Percentiles rank a stretch among this genome's conserved stretches.
Conservation (phyloP, 306 rosid genomes). For the Sindora glabra region DNA sequence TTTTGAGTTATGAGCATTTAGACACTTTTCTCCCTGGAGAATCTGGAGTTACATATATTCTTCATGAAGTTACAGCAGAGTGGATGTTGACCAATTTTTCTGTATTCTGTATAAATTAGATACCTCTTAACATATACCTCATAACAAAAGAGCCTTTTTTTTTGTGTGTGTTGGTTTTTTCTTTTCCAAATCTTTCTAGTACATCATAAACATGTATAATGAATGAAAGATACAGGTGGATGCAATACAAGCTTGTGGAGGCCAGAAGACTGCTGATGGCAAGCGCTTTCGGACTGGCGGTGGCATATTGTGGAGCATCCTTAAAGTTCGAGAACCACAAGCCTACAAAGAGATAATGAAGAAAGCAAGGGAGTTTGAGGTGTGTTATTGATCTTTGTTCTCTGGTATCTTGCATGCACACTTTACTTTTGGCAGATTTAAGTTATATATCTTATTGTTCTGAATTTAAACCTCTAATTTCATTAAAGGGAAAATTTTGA, state of each 20-base stretch:
- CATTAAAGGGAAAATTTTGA: neutral
- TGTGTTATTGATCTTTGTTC: slow-evolving; percentile 14
- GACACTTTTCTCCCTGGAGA: neutral
- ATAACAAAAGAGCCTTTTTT: neutral
- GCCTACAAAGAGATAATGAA: slow-evolving; percentile 85
- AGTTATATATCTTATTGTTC: neutral
- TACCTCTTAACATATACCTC: slow-evolving; percentile 10
- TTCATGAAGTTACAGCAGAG: neutral
- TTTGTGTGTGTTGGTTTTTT: neutral
- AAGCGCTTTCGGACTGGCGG: slow-evolving; percentile 71
- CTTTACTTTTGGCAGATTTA: neutral
- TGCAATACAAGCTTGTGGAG: slow-evolving; percentile 80
- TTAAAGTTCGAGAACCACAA: slow-evolving; percentile 76
- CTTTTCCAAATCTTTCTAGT: neutral
- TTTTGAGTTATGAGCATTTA: neutral
- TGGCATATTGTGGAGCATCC: slow-evolving; percentile 77
- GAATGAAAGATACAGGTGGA: slow-evolving; percentile 55
- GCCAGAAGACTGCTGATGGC: slow-evolving; percentile 77
- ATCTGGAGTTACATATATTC: neutral
- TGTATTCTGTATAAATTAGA: neutral
- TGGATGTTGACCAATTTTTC: neutral
- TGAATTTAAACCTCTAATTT: neutral
- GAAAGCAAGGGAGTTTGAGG: slow-evolving; percentile 84
- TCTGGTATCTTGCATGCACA: neutral
- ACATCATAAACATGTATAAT: slow-evolving; percentile 6